A percentile compares a stretch with the other conserved stretches of the same genome.
These are phyloP conservation scores for Aspergillus fumigatiaffinis DNA, from an alignment of 2,329 filamentous ascomycete species.

Conservation along the genomic window DNA sequence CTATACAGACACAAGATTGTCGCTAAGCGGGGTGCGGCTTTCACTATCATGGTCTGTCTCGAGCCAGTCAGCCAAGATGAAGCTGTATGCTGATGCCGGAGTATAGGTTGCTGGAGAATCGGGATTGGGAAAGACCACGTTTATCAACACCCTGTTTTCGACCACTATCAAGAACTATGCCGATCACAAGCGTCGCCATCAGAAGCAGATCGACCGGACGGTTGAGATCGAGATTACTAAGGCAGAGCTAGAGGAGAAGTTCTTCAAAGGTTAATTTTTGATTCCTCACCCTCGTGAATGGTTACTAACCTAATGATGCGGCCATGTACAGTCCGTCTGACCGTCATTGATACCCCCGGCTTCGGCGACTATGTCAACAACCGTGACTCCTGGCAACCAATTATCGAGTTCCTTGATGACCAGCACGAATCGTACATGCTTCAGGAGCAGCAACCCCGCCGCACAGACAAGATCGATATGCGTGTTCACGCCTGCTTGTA, in stretches of 20 bases:
- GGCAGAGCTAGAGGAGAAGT: conserved; percentile 99
- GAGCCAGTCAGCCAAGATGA: background rate
- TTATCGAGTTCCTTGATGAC: conserved; percentile 99
- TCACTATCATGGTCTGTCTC: conserved; percentile 89
- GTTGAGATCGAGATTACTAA: conserved; percentile 99
- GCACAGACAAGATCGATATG: conserved; percentile 97
- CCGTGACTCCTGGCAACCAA: conserved; percentile 99
- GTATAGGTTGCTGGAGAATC: conserved; percentile 92
- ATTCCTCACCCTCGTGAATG: background rate
- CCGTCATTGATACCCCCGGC: conserved; percentile 97
- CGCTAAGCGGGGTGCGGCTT: conserved; percentile 85
- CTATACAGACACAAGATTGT: conserved; percentile 64
- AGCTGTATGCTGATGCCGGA: conserved; percentile 23
- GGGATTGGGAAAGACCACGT: conserved; percentile 97
- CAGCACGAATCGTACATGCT: conserved; percentile 99
- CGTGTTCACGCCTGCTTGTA: conserved; percentile 98
- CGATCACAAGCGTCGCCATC: conserved; percentile 98
- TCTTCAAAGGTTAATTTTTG: conserved; percentile 83
- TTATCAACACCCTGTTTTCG: conserved; percentile 99
- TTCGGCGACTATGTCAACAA: conserved; percentile 99
- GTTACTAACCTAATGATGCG: conserved; percentile 13
- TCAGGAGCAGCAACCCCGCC: conserved; percentile 98
- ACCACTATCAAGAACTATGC: conserved; percentile 99
- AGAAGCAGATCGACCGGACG: conserved; percentile 99
- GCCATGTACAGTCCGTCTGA: conserved; percentile 75